These are phyloP conservation scores for Chrysanthemum lavandulifolium DNA, from an alignment of 129 eudicot genomes.

Conservation along the genomic window DNA sequence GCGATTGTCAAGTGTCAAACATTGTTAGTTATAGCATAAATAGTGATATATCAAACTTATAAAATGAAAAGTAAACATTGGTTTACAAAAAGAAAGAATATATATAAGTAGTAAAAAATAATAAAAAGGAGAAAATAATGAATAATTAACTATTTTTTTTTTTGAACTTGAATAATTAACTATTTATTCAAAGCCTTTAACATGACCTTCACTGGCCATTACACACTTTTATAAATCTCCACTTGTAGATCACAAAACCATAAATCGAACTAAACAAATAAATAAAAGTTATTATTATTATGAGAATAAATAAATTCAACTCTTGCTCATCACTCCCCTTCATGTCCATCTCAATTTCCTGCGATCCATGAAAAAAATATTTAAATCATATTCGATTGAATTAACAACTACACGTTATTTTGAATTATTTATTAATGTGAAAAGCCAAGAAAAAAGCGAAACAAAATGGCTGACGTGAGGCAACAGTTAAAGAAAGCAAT, in stretches of 20 bases:
- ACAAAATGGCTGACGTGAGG: neutral
- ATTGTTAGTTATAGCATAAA: too few relatives aligned
- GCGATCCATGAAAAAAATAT: constrained; percentile 6
- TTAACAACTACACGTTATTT: constrained; percentile 7
- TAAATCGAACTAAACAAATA: neutral
- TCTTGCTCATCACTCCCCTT: constrained; percentile 15
- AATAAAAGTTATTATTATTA: neutral
- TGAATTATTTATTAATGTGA: neutral
- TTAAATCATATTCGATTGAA: neutral
- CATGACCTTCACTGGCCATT: constrained; percentile 4
- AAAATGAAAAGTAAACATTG: too few relatives aligned
- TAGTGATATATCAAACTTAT: too few relatives aligned
- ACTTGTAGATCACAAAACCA: constrained; percentile 13
- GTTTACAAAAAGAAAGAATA: too few relatives aligned
- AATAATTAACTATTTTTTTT: too few relatives aligned
- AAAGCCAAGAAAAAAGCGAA: neutral
- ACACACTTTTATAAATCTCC: constrained; percentile 11
- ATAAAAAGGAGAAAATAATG: too few relatives aligned
- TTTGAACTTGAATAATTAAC: too few relatives aligned
- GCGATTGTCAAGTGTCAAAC: too few relatives aligned
- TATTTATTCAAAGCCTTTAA: constrained; percentile 19
- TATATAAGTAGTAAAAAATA: too few relatives aligned
- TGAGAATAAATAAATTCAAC: neutral
- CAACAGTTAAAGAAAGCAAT: neutral
- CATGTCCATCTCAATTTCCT: constrained; percentile 24